Base-by-base conservation (phyloP, 768 basidiomycete species). In the Stropharia rugosoannulata region DNA sequence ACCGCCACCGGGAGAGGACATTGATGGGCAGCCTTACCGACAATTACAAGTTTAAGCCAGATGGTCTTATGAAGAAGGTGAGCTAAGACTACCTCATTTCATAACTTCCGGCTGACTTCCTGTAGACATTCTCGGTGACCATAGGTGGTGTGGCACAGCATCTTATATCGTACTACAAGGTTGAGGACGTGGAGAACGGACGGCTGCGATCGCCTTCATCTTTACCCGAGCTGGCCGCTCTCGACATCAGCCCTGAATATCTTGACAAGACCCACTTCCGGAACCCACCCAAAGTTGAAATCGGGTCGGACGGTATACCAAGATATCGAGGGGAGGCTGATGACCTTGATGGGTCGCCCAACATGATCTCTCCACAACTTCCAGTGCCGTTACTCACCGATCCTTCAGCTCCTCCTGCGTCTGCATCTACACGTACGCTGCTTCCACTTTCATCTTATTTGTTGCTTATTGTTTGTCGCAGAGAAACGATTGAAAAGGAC, bases 61-160 rank as follows among this genome's bases (percentile, higher is more conserved):
- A 93, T 55, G 96, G 96, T 6, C 81, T 98, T 70, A 93, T 98
- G 86, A 98, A 98, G 79, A 97, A 98, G 85, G 96, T 94, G 43
- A 62, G 83, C 22, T 5, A 8, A 8, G 22, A 10, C 22, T 25
- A 1, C 13, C 45, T 32, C 29, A 32, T 22, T 10, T 13, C 13
- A 1, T 4, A 4, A 27, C 27, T 15, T 15, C 27, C 27, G 22
- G 5, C 25, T 25, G 22, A 27, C 11, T 13, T 27, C 45, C 10
- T 8, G 19, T 68, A 96, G 94, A 96, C 95, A 8, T 95, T 97
- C 69, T 96, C 95, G 10, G 76, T 97, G 54, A 86, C 86, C 18
- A 93, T 95, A 56, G 80, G 80, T 53, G 92, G 91, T 22, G 89
- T 89, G 36, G 81, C 92, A 1, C 94, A 97, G 65, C 95, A 97